phyloP scores from a whole-genome alignment of 202 grass and related monocot species.

The Carex arenaria region DNA sequence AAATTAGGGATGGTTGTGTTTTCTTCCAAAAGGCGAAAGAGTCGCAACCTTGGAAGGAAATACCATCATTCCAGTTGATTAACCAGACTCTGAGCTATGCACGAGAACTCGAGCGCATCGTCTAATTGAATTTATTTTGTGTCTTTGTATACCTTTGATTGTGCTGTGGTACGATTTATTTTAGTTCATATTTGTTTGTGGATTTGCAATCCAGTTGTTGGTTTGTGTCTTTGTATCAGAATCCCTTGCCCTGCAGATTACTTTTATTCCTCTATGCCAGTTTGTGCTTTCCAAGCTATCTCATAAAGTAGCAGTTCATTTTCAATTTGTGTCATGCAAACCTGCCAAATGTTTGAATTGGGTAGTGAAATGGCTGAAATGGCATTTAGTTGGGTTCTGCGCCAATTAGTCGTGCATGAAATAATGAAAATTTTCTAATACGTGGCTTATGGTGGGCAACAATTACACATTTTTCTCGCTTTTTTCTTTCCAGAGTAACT shows the following conservation, averaged over 20 bases:
- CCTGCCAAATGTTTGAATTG: background rate
- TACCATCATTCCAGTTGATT: constrained; percentile 70
- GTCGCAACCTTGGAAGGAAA: constrained; percentile 88
- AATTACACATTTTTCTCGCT: too few relatives aligned
- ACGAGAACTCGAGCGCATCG: constrained; percentile 60
- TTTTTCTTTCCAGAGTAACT: background rate
- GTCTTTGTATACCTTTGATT: background rate
- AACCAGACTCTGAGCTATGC: constrained; percentile 60
- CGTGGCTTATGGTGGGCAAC: too few relatives aligned
- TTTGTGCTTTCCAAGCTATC: background rate
- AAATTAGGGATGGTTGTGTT: constrained; percentile 57
- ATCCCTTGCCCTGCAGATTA: background rate
- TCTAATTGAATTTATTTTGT: constrained; percentile 35
- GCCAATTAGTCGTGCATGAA: too few relatives aligned
- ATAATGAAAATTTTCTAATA: too few relatives aligned
- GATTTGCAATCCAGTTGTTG: constrained; percentile 5
- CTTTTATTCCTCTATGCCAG: background rate
- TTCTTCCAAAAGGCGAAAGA: constrained; percentile 89
- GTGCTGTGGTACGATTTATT: background rate
- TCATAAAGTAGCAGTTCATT: background rate
- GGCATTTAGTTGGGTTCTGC: too few relatives aligned
- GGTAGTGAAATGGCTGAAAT: too few relatives aligned
- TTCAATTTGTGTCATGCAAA: background rate
- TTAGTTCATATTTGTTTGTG: background rate
- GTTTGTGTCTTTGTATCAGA: background rate